Evolutionary conservation across 2,329 filamentous ascomycete species (phyloP).

Genomic region (Claviceps sorghi): DNA sequence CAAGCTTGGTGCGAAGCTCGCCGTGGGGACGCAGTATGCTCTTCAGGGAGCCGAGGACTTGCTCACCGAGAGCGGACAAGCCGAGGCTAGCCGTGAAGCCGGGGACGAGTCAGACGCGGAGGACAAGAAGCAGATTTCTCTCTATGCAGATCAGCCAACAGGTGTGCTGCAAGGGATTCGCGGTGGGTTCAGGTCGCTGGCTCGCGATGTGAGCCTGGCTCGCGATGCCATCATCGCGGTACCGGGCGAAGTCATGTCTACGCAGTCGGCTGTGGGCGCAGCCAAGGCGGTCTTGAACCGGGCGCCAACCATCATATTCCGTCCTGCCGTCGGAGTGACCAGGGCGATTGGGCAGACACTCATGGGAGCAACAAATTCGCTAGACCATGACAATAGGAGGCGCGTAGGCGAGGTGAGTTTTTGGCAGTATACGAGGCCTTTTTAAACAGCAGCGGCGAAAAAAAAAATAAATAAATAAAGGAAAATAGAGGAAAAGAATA

Average conservation of each 20-base stretch:
- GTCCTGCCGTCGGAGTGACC: slow-evolving; percentile 79
- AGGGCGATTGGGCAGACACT: slow-evolving; percentile 81
- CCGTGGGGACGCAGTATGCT: slow-evolving; percentile 87
- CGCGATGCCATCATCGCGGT: slow-evolving; percentile 89
- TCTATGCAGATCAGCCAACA: slow-evolving; percentile 88
- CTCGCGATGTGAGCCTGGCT: slow-evolving; percentile 74
- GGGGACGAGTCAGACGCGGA: slow-evolving; percentile 51
- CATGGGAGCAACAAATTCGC: slow-evolving; percentile 78
- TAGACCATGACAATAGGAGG: slow-evolving; percentile 70
- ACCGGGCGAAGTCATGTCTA: slow-evolving; percentile 80
- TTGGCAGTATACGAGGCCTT: background rate
- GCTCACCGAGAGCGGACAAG: slow-evolving; percentile 33
- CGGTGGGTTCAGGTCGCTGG: slow-evolving; percentile 67
- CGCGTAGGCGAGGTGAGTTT: slow-evolving; percentile 75
- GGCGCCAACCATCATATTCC: slow-evolving; percentile 83
- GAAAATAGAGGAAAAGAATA: too few species aligned
- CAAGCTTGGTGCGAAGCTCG: slow-evolving; percentile 83
- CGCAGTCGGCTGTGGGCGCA: slow-evolving; percentile 63
- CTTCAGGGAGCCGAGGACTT: slow-evolving; percentile 79
- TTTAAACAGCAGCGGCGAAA: too few species aligned
- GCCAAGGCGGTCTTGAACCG: slow-evolving; percentile 64
- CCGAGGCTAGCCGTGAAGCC: slow-evolving; percentile 28
- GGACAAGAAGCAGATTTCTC: slow-evolving; percentile 64
- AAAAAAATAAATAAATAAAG: too few species aligned
- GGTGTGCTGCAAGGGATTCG: slow-evolving; percentile 75